Evolutionary conservation across 2,329 filamentous ascomycete genomes (phyloP).

Genomic region (Meredithiella fracta): DNA sequence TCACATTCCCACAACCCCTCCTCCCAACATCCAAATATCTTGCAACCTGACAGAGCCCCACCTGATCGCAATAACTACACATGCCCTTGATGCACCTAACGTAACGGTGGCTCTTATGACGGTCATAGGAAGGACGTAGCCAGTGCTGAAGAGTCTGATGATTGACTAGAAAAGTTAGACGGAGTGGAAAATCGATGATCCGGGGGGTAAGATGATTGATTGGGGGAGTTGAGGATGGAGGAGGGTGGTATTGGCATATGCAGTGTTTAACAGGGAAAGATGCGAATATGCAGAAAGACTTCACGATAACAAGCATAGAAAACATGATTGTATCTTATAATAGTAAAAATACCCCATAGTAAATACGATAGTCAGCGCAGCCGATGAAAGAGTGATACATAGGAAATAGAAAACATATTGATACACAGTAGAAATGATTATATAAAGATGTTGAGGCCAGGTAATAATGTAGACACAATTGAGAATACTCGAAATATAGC

Average conservation of each 20-base stretch:
- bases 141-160: no score
- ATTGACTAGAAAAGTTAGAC: no score
- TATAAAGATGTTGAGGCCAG: background rate
- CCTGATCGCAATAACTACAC: background rate
- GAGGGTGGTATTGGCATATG: background rate
- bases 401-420: background rate
- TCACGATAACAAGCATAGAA: background rate
- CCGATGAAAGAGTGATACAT: background rate
- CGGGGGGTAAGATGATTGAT: background rate
- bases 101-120: no score
- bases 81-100: no score
- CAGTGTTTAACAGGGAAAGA: background rate
- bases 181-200: no score
- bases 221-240: background rate
- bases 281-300: background rate
- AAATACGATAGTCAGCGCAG: background rate
- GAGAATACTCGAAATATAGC: conserved; percentile 5
- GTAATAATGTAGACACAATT: conserved; percentile 3
- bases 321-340: background rate
- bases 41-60: background rate
- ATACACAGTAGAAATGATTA: background rate
- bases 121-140: no score
- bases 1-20: background rate
- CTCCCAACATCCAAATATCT: background rate
- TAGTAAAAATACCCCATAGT: background rate